Percentiles rank a stretch among this genome's conserved stretches.
These are phyloP conservation scores for Trametes cingulata DNA, from an alignment of 768 basidiomycete genomes.

Conservation along the genomic window DNA sequence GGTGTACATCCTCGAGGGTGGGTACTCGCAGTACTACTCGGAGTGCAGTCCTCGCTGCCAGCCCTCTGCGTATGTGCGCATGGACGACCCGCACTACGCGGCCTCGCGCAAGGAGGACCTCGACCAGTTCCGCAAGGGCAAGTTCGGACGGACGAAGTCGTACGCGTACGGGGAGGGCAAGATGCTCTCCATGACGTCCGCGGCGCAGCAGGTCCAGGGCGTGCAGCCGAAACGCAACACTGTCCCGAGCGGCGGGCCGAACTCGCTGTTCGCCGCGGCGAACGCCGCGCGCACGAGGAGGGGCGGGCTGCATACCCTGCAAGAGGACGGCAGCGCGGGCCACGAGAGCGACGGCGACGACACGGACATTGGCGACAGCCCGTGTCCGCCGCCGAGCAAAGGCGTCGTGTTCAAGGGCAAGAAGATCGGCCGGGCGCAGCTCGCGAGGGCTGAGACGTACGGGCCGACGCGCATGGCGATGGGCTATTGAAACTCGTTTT, in stretches of 20 bases:
- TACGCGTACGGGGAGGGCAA: constrained; percentile 87
- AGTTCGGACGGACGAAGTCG: constrained; percentile 87
- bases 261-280: constrained; percentile 65
- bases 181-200: constrained; percentile 39
- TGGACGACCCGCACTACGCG: constrained; percentile 91
- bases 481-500: constrained; percentile 18
- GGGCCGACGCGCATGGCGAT: constrained; percentile 56
- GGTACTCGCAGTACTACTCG: constrained; percentile 88
- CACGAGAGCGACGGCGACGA: constrained; percentile 74
- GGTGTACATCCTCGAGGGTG: constrained; percentile 95
- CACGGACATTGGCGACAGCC: constrained; percentile 80
- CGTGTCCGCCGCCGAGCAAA: constrained; percentile 80
- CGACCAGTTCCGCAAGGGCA: constrained; percentile 87
- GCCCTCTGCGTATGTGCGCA: constrained; percentile 81
- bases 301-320: constrained; percentile 58
- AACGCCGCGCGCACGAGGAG: constrained; percentile 68
- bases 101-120: constrained; percentile 81
- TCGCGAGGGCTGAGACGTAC: constrained; percentile 70
- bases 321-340: constrained; percentile 60
- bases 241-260: constrained; percentile 49
- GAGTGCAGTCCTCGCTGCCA: constrained; percentile 69
- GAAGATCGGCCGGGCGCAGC: constrained; percentile 49
- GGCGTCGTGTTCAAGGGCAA: constrained; percentile 55
- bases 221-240: constrained; percentile 60
- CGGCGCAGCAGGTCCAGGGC: constrained; percentile 37